These are phyloP conservation scores for Oryza nivara DNA, from an alignment of 176 grass and related monocot genomes.

Conservation along the genomic window DNA sequence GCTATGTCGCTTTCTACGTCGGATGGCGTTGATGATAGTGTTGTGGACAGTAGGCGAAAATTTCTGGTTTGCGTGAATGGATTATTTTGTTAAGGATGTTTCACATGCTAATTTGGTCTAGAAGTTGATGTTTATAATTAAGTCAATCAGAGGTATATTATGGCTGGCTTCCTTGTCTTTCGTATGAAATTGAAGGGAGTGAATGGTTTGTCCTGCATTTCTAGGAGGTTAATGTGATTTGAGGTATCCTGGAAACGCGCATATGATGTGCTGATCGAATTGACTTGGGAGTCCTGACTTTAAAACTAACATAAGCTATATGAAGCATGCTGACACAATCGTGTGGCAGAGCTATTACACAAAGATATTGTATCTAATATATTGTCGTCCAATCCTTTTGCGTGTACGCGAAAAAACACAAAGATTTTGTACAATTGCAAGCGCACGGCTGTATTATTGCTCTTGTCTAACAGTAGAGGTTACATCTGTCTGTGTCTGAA, in stretches of 20 bases:
- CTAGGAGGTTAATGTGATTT: neutral
- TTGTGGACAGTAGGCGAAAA: neutral
- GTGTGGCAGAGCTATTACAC: too few species aligned
- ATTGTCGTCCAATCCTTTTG: too few species aligned
- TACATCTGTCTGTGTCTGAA: too few species aligned
- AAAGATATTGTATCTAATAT: too few species aligned
- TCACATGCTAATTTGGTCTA: neutral
- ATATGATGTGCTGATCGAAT: too few species aligned
- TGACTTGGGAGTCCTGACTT: neutral
- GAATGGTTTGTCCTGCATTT: neutral
- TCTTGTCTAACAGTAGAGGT: too few species aligned
- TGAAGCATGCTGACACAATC: too few species aligned
- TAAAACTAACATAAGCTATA: neutral
- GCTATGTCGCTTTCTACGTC: too few species aligned
- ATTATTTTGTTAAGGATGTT: neutral
- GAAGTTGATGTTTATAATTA: neutral
- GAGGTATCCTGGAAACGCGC: neutral
- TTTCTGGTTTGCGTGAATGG: neutral
- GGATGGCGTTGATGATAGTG: neutral
- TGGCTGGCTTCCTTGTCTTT: too few species aligned
- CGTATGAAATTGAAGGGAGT: neutral
- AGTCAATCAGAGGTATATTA: neutral
- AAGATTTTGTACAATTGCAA: too few species aligned
- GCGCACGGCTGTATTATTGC: too few species aligned
- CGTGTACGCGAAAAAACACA: too few species aligned